Evolutionary conservation across 164 flowering plant genomes (phyloP).

Genomic region (Liriodendron chinense): DNA sequence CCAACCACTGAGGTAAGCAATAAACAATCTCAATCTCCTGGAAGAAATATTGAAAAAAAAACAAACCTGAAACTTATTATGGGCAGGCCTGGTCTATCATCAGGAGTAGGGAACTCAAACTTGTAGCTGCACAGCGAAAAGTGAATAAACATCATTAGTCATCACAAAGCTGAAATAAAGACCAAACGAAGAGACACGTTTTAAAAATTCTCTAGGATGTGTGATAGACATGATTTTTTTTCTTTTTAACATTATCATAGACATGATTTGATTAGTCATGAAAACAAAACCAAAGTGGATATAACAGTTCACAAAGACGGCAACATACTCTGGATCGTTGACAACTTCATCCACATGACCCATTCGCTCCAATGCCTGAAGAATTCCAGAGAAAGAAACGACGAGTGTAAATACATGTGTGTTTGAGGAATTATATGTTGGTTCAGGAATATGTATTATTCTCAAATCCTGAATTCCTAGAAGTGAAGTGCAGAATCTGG

Average conservation of each 20-base stretch:
- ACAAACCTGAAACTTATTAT: constrained; percentile 94
- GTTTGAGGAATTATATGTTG: too few species aligned
- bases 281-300: not conserved
- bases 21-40: too few species aligned
- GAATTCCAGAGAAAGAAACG: not conserved
- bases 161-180: not conserved
- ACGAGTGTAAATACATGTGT: not conserved
- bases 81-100: constrained; percentile 92
- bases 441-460: too few species aligned
- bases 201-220: too few species aligned
- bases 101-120: constrained; percentile 97
- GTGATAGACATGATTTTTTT: too few species aligned
- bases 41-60: too few species aligned
- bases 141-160: not conserved
- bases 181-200: not conserved
- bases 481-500: too few species aligned
- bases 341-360: constrained; percentile 87
- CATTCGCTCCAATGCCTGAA: constrained; percentile 84
- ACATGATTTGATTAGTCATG: not conserved
- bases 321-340: constrained; percentile 92
- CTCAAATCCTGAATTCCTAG: too few species aligned
- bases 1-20: too few species aligned
- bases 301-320: not conserved
- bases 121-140: constrained; percentile 68
- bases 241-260: not conserved